Percentiles rank a stretch among this genome's conserved stretches.
phyloP scores from a whole-genome alignment of 2,329 filamentous ascomycete species.

The Daldinia sp. region DNA sequence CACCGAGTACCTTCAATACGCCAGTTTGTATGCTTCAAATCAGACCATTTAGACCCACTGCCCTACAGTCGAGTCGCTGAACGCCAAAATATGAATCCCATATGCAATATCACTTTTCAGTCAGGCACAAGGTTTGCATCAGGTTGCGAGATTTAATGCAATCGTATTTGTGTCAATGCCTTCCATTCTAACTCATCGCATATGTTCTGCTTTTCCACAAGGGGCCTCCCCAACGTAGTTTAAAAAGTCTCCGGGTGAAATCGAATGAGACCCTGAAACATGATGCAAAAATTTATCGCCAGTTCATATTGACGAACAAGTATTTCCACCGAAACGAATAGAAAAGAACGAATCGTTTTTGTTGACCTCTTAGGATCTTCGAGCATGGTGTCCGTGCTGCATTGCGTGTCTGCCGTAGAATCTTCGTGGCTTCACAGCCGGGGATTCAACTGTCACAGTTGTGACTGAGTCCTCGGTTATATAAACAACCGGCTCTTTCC shows the following conservation, averaged over 20 bases:
- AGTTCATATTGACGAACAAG: slow-evolving; percentile 39
- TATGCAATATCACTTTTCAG: slow-evolving; percentile 44
- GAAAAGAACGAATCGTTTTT: slow-evolving; percentile 19
- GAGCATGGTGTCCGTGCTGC: slow-evolving; percentile 54
- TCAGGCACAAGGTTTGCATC: slow-evolving; percentile 29
- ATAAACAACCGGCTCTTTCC: slow-evolving; percentile 67
- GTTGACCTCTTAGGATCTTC: slow-evolving; percentile 31
- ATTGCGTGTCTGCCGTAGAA: slow-evolving; percentile 55
- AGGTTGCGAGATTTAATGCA: slow-evolving; percentile 28
- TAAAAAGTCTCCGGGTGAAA: slow-evolving; percentile 45
- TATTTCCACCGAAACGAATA: slow-evolving; percentile 49
- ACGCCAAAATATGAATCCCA: slow-evolving; percentile 35
- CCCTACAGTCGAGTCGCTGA: slow-evolving; percentile 19
- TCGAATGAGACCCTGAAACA: slow-evolving; percentile 43
- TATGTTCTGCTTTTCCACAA: slow-evolving; percentile 45
- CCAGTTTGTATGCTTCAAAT: slow-evolving; percentile 33
- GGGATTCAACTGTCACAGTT: slow-evolving; percentile 56
- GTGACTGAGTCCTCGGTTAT: slow-evolving; percentile 61
- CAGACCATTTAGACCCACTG: slow-evolving; percentile 24
- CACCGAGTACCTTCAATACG: slow-evolving; percentile 25
- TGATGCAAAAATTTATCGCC: slow-evolving; percentile 44
- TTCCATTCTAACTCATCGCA: slow-evolving; percentile 40
- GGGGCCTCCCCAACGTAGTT: slow-evolving; percentile 43
- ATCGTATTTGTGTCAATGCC: slow-evolving; percentile 34
- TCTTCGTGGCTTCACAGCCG: slow-evolving; percentile 48